Percentiles rank a stretch among this genome's conserved stretches.
Conservation (phyloP, 768 basidiomycete genomes). For the Tulasnella sp. region DNA sequence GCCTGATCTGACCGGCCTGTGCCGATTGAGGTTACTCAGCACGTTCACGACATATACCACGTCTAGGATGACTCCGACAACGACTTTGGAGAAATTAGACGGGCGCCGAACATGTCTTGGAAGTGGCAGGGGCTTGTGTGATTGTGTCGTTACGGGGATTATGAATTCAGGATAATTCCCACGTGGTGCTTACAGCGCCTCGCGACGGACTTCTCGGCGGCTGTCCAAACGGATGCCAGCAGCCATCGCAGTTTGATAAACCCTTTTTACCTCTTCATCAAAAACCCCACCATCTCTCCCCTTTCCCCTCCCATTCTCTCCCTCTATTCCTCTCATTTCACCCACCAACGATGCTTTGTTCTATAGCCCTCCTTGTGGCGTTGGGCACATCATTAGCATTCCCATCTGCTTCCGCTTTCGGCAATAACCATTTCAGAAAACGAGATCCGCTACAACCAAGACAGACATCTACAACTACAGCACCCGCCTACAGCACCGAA, state of each 20-base stretch:
- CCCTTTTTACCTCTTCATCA: not conserved
- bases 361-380: not conserved
- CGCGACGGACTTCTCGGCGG: not conserved
- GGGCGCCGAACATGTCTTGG: not conserved
- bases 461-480: not conserved
- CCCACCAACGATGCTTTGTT: not conserved
- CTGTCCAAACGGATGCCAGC: not conserved
- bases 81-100: not conserved
- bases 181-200: not conserved
- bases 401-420: not conserved
- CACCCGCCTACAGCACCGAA: not conserved
- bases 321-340: not conserved
- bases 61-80: not conserved
- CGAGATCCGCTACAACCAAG: not conserved
- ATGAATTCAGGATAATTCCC: not conserved
- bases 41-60: not conserved
- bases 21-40: no score
- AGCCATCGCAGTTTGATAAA: not conserved
- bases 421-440: not conserved
- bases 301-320: not conserved
- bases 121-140: not conserved
- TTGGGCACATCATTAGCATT: not conserved
- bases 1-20: not conserved
- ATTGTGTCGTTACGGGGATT: not conserved
- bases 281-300: not conserved